Evolutionary conservation across 371 early-diverging fungal species (phyloP), one percentile per base, ranked within the genome.

Genomic region (Syncephalastrum monosporum): DNA sequence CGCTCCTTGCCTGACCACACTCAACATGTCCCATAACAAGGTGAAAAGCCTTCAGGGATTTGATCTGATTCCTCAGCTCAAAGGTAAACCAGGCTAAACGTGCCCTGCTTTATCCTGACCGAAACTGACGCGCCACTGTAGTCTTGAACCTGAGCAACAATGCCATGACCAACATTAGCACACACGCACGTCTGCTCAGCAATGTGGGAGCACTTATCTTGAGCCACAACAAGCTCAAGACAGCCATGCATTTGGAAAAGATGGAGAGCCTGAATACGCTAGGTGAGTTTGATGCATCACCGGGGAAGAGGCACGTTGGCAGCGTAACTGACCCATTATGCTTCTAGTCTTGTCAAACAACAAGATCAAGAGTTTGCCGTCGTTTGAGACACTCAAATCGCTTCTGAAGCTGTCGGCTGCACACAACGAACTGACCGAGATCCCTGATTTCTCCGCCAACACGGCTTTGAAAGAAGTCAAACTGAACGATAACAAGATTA

Each of bases 161-260:
- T 68, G 63, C 84, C 42, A 53, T 92, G 41, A 83, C 69, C 24
- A 72, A 81, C 25, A 82, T 94, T 48, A 82, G 87, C 38, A 66
- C 66, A 15, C 77, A 84, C 56, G 61, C 88, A n/a, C 63, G 72
- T 7, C 74, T 69, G 16, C 78, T 88, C 24, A 74, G 60, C n/a
- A 65, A 80, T 33, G 74, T 94, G 21, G 91, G 90, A 57, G 94
- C 94, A 5, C 70, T 94, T n/a, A 88, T 94, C 43, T 75, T 93
- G 24, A 90, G 88, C 62, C 75, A 92, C 67, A 94, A 94, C 70
- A 50, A 77, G 44, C 79, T 93, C 48, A 68, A 75, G 24, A 64
- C 68, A 46, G 78, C 91, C 45, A 56, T 42, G 6, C 19, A 13
- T 33, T 29, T 94, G 17, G 75, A 74, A 12, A 57, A 68, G 3